Conservation (phyloP, 2,329 filamentous ascomycete genomes). For the Fusarium haematococcum region DNA sequence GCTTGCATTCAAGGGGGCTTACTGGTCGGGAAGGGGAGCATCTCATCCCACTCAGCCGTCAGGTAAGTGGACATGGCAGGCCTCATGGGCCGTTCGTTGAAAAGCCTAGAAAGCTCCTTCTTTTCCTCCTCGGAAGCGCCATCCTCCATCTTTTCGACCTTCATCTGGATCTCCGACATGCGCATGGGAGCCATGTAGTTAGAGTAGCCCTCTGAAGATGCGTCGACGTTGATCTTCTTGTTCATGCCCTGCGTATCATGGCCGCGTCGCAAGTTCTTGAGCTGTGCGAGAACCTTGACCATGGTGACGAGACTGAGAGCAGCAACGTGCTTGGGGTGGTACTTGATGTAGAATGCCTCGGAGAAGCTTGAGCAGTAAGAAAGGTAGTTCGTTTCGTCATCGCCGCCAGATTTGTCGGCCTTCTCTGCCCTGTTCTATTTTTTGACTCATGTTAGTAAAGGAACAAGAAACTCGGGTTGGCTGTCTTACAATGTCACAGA, state of each 20-base stretch:
- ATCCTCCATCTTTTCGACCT: slow-evolving; percentile 7
- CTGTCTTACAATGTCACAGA: slow-evolving; percentile 27
- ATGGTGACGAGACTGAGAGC: slow-evolving; percentile 17
- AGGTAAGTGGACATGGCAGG: slow-evolving; percentile 33
- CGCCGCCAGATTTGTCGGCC: background rate
- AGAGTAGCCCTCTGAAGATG: slow-evolving; percentile 23
- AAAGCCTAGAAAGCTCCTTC: background rate
- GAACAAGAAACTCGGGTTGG: background rate
- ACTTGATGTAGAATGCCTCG: slow-evolving; percentile 26
- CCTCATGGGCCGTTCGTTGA: background rate
- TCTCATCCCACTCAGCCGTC: slow-evolving; percentile 36
- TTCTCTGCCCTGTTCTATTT: background rate
- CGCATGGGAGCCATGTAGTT: slow-evolving; percentile 40
- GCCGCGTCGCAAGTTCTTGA: slow-evolving; percentile 31
- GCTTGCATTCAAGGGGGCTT: background rate
- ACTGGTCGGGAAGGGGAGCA: slow-evolving; percentile 37
- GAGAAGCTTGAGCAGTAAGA: slow-evolving; percentile 26
- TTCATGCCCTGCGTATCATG: slow-evolving; percentile 18
- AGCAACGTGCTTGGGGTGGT: slow-evolving; percentile 23
- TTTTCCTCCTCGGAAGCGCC: background rate
- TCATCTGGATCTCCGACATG: slow-evolving; percentile 19
- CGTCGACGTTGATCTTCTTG: slow-evolving; percentile 30
- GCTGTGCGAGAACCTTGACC: slow-evolving; percentile 31
- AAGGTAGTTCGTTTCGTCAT: background rate
- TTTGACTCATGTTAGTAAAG: background rate